Conservation (phyloP, 140 eudicot species). For the Stevia rebaudiana region DNA sequence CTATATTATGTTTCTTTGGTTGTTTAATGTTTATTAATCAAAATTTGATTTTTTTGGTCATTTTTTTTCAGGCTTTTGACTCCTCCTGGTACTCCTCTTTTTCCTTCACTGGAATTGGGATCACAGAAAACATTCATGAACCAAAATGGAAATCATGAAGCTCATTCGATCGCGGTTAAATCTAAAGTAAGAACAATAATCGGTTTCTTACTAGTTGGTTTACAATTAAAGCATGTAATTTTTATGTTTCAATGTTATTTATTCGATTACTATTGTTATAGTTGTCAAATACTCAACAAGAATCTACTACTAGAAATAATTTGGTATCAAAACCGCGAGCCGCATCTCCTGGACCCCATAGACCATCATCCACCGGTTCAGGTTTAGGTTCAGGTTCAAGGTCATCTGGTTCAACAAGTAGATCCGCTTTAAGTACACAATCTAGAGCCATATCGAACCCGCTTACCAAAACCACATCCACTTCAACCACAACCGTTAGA, state of each 20-base stretch:
- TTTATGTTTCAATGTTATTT: slow-evolving; percentile 8
- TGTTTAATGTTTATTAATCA: neutral
- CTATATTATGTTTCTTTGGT: neutral
- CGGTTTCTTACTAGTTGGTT: neutral
- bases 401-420: slow-evolving; percentile 70
- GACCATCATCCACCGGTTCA: slow-evolving; percentile 64
- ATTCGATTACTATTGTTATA: slow-evolving; percentile 20
- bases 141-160: slow-evolving; percentile 65
- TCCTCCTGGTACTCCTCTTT: slow-evolving; percentile 98
- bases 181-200: slow-evolving; percentile 61
- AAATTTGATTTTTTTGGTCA: neutral
- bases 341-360: slow-evolving; percentile 61
- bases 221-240: neutral
- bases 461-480: slow-evolving; percentile 34
- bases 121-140: slow-evolving; percentile 59
- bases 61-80: slow-evolving; percentile 62
- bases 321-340: slow-evolving; percentile 51
- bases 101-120: slow-evolving; percentile 76
- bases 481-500: slow-evolving; percentile 31
- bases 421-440: slow-evolving; percentile 39
- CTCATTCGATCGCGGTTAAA: slow-evolving; percentile 57
- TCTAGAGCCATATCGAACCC: slow-evolving; percentile 29
- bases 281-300: slow-evolving; percentile 73
- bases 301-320: slow-evolving; percentile 49
- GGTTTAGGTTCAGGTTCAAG: slow-evolving; percentile 59